Base-by-base conservation (phyloP, 768 basidiomycete species). In the Boletus pseudopeckii region DNA sequence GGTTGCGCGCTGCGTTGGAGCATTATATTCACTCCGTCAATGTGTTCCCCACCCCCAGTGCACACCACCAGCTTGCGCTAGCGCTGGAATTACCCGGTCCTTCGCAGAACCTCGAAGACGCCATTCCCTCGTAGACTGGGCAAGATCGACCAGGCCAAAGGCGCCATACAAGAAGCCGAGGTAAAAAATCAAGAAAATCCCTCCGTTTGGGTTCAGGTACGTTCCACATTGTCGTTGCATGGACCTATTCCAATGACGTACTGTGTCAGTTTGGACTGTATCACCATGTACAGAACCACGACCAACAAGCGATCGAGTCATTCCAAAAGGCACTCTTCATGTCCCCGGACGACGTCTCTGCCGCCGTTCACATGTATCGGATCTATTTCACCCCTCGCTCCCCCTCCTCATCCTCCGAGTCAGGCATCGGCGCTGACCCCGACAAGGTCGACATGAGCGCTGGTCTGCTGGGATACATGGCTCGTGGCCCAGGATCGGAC, bases 91-190 rank as follows among this genome's bases (percentile, higher is more conserved):
- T 83, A 30, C 79, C 84, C 1, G 84, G 87, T 14, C 80, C 80
- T 2, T 71, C 75, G 5, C 84, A 86, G 24, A 79, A 90, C 57
- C 71, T 94, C 33, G 75, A 81, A n/a, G 72, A 77, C 30, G 91
- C 93, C 0, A 79, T 88, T 7, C 70, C 77, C 14, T 74, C 78
- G 97, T 43, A 75, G 97, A 54, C 74, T 89, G 50, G 91, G 91
- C 11, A 93, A 93, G 73, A 80, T 91, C 50, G 95, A 97, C 54
- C 92, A 98, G 62, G 86, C 90, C 1, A 83, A 84, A 47, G 95
- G 85, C 11, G 87, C 96, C 2, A 93, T 98, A 42, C 92, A 93
- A 65, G 96, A 99, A 71, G 97, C 96, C 0, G 96, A 99, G 67
- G 84, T 88, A 4, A 78, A 82, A 58, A 92, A 96, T 65, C 87